Evolutionary conservation across 2,329 filamentous ascomycete genomes (phyloP).

Genomic region (Beauveria caledonica): DNA sequence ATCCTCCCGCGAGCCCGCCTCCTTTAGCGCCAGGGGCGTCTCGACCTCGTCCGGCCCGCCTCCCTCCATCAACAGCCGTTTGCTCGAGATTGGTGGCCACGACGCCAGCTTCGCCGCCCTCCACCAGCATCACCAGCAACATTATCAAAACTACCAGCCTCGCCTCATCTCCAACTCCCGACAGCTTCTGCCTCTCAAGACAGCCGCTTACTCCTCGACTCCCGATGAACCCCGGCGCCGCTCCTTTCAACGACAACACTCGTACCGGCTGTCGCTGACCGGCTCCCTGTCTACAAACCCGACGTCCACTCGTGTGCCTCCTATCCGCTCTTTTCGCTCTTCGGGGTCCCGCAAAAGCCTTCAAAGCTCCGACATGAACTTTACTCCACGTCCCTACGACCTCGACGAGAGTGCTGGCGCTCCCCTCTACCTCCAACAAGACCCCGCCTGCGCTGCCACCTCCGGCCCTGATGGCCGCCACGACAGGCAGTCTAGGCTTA

Average conservation of each 20-base stretch:
- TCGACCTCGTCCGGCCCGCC: slow-evolving; percentile 25
- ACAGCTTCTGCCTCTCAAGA: slow-evolving; percentile 39
- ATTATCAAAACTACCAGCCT: slow-evolving; percentile 11
- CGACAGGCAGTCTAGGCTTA: slow-evolving; percentile 22
- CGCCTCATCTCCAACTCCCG: slow-evolving; percentile 29
- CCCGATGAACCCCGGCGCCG: slow-evolving; percentile 40
- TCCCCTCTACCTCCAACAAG: slow-evolving; percentile 39
- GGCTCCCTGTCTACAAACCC: slow-evolving; percentile 25
- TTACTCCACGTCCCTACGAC: slow-evolving; percentile 35
- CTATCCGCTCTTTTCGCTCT: slow-evolving; percentile 48
- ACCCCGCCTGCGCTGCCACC: slow-evolving; percentile 31
- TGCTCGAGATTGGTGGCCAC: slow-evolving; percentile 23
- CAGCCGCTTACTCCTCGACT: slow-evolving; percentile 28
- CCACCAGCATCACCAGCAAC: slow-evolving; percentile 18
- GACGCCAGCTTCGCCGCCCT: slow-evolving; percentile 18
- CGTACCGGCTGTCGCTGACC: slow-evolving; percentile 36
- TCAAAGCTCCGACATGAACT: slow-evolving; percentile 44
- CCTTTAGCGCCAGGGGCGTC: slow-evolving; percentile 28
- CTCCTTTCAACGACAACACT: slow-evolving; percentile 33
- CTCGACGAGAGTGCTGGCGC: slow-evolving; percentile 35
- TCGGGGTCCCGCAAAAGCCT: slow-evolving; percentile 49
- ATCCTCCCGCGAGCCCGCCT: slow-evolving; percentile 31
- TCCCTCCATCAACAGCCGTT: slow-evolving; percentile 25
- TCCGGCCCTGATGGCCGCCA: slow-evolving; percentile 38
- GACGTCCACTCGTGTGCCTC: slow-evolving; percentile 37